Conservation (phyloP, 1,284 basidiomycete species). For the Veloboletus limbatus region DNA sequence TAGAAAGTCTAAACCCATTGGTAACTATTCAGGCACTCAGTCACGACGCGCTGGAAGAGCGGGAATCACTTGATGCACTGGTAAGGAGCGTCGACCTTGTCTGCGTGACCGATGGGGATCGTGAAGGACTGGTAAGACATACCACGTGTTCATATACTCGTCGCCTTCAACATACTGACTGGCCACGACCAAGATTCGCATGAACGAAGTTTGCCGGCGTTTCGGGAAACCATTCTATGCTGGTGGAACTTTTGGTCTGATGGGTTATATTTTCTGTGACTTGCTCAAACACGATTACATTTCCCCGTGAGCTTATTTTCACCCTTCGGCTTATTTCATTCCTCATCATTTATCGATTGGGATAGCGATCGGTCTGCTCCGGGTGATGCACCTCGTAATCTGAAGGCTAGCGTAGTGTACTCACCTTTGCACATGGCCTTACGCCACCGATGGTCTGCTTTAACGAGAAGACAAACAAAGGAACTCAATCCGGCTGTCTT, state of each 20-base stretch:
- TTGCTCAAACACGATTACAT: conserved; percentile 85
- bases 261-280: conserved; percentile 94
- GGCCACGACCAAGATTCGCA: conserved; percentile 52
- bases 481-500: conserved; percentile 72
- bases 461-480: conserved; percentile 75
- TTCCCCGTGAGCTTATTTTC: conserved; percentile 57
- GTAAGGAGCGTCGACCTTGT: conserved; percentile 74
- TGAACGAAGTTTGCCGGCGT: conserved; percentile 76
- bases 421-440: conserved; percentile 65
- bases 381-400: conserved; percentile 59
- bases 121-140: conserved; percentile 64
- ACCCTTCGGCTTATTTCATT: conserved; percentile 14
- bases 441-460: conserved; percentile 61
- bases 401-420: conserved; percentile 66
- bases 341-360: conserved; percentile 7
- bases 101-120: conserved; percentile 77
- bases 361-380: conserved; percentile 60
- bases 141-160: background rate
- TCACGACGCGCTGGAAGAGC: conserved; percentile 47
- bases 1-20: conserved; percentile 89
- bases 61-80: conserved; percentile 55
- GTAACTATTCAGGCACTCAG: conserved; percentile 75
- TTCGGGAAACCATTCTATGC: conserved; percentile 81
- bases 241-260: conserved; percentile 86
- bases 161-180: conserved; percentile 14